Evolutionary conservation across 371 early-diverging fungal genomes (phyloP), one percentile per base, ranked within the genome.

Genomic region (Mucor racemosus): DNA sequence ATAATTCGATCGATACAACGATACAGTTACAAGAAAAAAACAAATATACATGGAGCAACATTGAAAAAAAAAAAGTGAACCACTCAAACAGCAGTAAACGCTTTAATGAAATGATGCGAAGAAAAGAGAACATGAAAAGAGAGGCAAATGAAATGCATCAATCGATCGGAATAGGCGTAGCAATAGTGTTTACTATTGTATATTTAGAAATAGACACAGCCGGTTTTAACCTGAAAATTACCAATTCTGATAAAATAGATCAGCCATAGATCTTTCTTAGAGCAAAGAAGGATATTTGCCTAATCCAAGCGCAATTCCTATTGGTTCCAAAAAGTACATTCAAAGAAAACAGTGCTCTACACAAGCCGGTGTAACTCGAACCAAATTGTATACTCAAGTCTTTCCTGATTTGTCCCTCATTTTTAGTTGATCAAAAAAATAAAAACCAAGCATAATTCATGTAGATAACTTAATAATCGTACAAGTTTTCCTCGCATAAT

Each of bases 241-340:
- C 34, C 26, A 35, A 10, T 56, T 56, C 17, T 56, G 35, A 36
- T 56, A 17, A 56, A 56, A 56, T 19, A n/a, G 35, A 56, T 56
- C 36, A 56, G 56, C 56, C 56, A 56, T 35, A 56, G 36, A 36
- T 13, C 14, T 53, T 31, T 26, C 26, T 26, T 56, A 36, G 11
- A 56, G 56, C 36, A 35, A 36, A 34, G n/a, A 15, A 5, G 40
- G 21, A 13, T 11, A 3, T 19, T 60, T 60, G 14, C 60, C 60
- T 60, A n/a, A 17, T 60, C 19, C 4, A 46, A 48, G 1, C 10
- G 21, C 35, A 48, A 7, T 13, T 60, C 48, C 61, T 36, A 60
- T 60, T 60, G 61, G 61, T 60, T 60, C 61, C 61, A 33, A 48
- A 8, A 56, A 56, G 15, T 26, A 33, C 54, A 26, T 11, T 14